Conservation (phyloP, 305 asterid species). For the Rubia tinctorum region DNA sequence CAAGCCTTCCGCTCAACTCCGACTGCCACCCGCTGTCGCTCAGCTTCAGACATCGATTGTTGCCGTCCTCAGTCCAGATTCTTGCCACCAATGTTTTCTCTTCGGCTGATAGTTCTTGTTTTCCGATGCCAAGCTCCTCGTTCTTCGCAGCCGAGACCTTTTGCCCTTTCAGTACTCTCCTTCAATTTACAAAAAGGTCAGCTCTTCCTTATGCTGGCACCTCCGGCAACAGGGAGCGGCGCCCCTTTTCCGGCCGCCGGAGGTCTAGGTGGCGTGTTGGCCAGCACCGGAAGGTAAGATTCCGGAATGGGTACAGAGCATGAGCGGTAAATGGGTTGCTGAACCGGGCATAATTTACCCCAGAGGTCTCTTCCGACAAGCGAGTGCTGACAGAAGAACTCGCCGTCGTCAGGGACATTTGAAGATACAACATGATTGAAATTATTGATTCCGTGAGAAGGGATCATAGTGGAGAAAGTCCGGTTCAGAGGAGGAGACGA, state of each 20-base stretch:
- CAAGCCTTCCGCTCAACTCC: too few relatives aligned
- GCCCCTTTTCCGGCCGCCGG: background rate
- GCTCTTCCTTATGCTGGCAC: too few relatives aligned
- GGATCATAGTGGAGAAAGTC: background rate
- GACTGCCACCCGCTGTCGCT: too few relatives aligned
- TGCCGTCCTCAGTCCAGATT: too few relatives aligned
- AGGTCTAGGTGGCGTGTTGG: background rate
- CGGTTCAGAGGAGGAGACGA: background rate
- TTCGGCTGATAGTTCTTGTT: too few relatives aligned
- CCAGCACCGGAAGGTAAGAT: background rate
- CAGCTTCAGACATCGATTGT: too few relatives aligned
- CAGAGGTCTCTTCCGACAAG: constrained; percentile 2
- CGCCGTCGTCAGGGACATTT: background rate
- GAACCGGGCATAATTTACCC: background rate
- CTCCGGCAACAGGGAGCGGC: background rate
- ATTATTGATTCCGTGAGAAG: background rate
- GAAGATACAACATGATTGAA: background rate
- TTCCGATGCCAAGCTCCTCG: too few relatives aligned
- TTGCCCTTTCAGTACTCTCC: too few relatives aligned
- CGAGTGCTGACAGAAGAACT: background rate
- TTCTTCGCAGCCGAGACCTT: too few relatives aligned
- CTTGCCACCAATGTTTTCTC: too few relatives aligned
- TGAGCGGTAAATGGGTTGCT: constrained; percentile 7
- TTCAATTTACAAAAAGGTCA: too few relatives aligned
- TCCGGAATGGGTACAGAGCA: constrained; percentile 12